Evolutionary conservation across 768 basidiomycete genomes (phyloP), one percentile per base, ranked within the genome.

Genomic region (Pleurotus giganteus): DNA sequence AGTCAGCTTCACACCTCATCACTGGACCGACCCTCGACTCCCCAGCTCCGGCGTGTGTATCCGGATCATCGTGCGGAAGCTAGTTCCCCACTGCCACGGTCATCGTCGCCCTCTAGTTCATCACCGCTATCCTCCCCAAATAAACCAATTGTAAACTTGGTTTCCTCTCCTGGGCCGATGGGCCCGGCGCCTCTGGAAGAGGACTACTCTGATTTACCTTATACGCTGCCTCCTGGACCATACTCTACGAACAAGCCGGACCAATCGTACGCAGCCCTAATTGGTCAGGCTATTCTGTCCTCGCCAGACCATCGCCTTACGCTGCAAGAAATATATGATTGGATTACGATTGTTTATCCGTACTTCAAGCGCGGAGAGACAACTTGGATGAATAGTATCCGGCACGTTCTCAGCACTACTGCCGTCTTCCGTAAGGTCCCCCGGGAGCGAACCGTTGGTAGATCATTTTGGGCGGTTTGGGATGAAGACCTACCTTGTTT

Each of bases 321-420:
- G 2, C 78, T 98, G 23, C 91, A 95, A 67, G 94, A 98, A 67
- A 97, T 99, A 59, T 98, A 98, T 65, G 88, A 91, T 66, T 99
- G 84, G 82, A 95, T 99, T 63, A 92, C 91, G 43, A 90, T 89
- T 37, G 91, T 91, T 7, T 95, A 94, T 70, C 95, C 97, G 5
- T 86, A 87, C 66, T 99, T 92, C 74, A 92, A 93, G 70, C 88
- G 90, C 55, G 88, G 89, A 19, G 94, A 98, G 63, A 83, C 88
- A 3, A 96, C 94, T 4, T 98, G 96, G 96, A 94, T 95, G 85
- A 97, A 97, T 70, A 95, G 93, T 53, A 93, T 98, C 57, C 83
- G 96, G n/a, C 95, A 98, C 70, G 94, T 95, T 45, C 79, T 98
- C 23, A 94, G 91, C 59, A 92, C 94, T 2, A 96, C 95, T 41